Conservation (phyloP, 345 rosid species). For the Populus alba region DNA sequence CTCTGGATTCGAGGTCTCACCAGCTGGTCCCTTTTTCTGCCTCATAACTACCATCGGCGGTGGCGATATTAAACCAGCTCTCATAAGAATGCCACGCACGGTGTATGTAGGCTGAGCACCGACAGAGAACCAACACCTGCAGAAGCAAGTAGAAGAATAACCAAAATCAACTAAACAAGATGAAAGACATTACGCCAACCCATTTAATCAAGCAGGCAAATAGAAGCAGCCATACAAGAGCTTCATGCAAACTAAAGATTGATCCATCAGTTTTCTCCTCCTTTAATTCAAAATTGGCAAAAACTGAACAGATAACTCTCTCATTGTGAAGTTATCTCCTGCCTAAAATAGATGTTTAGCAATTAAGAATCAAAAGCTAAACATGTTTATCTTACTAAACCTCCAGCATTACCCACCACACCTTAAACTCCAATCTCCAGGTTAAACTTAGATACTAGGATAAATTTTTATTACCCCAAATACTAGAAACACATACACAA, state of each 20-base stretch:
- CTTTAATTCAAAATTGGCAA: neutral
- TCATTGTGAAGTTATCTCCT: neutral
- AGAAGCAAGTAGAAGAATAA: neutral
- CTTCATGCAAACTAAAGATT: neutral
- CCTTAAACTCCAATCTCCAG: neutral
- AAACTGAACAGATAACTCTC: neutral
- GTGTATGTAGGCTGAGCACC: conserved; percentile 21
- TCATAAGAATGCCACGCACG: conserved; percentile 11
- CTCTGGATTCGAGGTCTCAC: neutral
- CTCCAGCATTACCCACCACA: neutral
- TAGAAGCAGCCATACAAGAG: neutral
- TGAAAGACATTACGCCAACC: neutral
- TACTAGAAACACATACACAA: neutral
- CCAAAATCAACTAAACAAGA: neutral
- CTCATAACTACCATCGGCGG: conserved; percentile 10
- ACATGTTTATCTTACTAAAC: neutral
- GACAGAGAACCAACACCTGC: conserved; percentile 15
- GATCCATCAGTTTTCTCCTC: neutral
- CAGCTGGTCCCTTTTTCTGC: conserved; percentile 4
- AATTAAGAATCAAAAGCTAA: neutral
- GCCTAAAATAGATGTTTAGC: neutral
- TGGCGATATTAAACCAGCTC: conserved; percentile 11
- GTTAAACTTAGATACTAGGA: neutral
- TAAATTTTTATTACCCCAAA: neutral
- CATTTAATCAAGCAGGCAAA: neutral